Conservation (phyloP, 2,329 filamentous ascomycete species). For the Botrytis pseudocinerea region DNA sequence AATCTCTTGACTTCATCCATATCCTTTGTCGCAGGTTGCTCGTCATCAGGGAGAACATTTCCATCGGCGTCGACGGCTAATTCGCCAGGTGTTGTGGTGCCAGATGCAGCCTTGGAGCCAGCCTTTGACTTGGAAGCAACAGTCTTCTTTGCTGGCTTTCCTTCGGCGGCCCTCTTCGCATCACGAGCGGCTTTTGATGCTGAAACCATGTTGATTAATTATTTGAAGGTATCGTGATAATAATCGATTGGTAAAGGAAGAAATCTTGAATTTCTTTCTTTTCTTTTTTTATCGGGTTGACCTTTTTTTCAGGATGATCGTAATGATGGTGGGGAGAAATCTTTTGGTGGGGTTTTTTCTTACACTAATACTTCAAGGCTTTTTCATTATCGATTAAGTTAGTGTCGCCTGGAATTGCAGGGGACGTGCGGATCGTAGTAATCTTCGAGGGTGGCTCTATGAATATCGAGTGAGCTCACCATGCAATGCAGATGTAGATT, state of each 20-base stretch:
- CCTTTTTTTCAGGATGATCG: slow-evolving; percentile 23
- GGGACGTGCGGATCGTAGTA: background rate
- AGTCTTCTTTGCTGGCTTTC: slow-evolving; percentile 76
- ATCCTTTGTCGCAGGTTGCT: slow-evolving; percentile 72
- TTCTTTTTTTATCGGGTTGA: slow-evolving; percentile 16
- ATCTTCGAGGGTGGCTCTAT: background rate
- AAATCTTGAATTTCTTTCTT: slow-evolving; percentile 10
- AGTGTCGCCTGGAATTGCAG: background rate
- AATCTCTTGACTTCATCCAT: slow-evolving; percentile 82
- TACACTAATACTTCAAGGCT: slow-evolving; percentile 33
- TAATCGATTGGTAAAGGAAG: slow-evolving; percentile 3
- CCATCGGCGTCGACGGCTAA: slow-evolving; percentile 65
- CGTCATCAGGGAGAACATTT: slow-evolving; percentile 52
- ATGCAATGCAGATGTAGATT: background rate
- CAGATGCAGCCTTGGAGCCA: slow-evolving; percentile 64
- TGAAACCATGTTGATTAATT: slow-evolving; percentile 58
- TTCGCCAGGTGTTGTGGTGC: slow-evolving; percentile 69
- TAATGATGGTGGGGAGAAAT: slow-evolving; percentile 24
- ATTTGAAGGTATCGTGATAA: slow-evolving; percentile 26
- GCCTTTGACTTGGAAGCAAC: slow-evolving; percentile 65
- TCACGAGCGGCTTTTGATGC: slow-evolving; percentile 71
- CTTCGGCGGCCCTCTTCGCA: slow-evolving; percentile 70
- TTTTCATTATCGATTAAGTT: slow-evolving; percentile 18
- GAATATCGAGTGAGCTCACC: background rate
- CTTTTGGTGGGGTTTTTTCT: slow-evolving; percentile 22